These are phyloP conservation scores for Colletotrichum kahawae DNA, from an alignment of 2,329 filamentous ascomycete species.

Conservation along the genomic window DNA sequence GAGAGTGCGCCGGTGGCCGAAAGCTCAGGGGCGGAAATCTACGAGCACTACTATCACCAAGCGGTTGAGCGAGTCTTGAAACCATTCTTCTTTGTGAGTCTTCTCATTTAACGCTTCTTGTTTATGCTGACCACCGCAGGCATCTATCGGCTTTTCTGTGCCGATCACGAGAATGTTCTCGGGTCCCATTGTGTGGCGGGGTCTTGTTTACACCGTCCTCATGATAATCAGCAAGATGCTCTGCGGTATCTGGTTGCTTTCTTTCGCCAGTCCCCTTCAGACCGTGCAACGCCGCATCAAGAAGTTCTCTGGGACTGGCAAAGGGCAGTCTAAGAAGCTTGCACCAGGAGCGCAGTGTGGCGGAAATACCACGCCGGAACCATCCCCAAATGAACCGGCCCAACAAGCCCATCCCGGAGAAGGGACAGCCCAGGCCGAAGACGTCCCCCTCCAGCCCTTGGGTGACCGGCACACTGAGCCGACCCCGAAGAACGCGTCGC, in stretches of 20 bases:
- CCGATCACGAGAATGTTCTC: conserved; percentile 74
- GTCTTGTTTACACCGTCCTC: conserved; percentile 72
- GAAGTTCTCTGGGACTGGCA: neutral
- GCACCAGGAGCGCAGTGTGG: conserved; percentile 10
- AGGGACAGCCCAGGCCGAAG: neutral
- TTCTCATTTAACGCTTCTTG: neutral
- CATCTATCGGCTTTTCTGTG: conserved; percentile 77
- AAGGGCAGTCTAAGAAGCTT: neutral
- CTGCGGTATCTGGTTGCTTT: conserved; percentile 64
- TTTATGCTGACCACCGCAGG: conserved; percentile 31
- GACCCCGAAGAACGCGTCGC: conserved; percentile 11
- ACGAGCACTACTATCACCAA: conserved; percentile 43
- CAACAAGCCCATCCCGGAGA: neutral
- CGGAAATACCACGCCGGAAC: neutral
- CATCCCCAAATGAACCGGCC: neutral
- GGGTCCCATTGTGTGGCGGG: conserved; percentile 70
- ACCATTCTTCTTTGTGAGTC: conserved; percentile 74
- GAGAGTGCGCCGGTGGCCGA: neutral
- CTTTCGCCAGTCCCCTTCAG: conserved; percentile 30
- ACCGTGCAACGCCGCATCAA: neutral
- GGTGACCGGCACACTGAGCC: conserved; percentile 20
- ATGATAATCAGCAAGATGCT: conserved; percentile 70
- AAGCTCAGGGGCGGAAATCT: conserved; percentile 29
- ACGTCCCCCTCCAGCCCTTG: neutral
- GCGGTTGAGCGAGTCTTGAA: conserved; percentile 59